These are phyloP conservation scores for Hyphopichia khmerensis DNA, from an alignment of 1,139 yeast genomes.

Conservation along the genomic window DNA sequence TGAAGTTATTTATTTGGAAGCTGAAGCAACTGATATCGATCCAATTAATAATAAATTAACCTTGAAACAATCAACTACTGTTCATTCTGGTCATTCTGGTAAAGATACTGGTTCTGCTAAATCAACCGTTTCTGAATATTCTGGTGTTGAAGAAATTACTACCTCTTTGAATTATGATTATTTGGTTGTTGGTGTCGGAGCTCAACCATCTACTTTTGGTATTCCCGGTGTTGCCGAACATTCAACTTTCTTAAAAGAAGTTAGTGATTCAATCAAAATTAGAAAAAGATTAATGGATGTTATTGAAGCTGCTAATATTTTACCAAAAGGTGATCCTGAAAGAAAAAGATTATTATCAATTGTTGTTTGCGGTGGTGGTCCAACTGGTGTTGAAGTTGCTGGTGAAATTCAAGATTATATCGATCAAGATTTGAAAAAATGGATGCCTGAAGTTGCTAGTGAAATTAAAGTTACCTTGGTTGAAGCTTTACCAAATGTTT, in stretches of 20 bases:
- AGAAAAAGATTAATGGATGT: constrained; percentile 76
- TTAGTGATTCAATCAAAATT: constrained; percentile 76
- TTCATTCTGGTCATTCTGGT: constrained; percentile 53
- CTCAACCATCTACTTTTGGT: constrained; percentile 88
- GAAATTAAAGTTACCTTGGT: constrained; percentile 83
- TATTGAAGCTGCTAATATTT: constrained; percentile 78
- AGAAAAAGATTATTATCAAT: constrained; percentile 78
- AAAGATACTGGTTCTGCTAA: constrained; percentile 54
- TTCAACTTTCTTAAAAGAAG: constrained; percentile 83
- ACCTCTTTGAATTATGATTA: constrained; percentile 67
- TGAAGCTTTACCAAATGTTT: constrained; percentile 89
- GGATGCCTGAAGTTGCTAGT: constrained; percentile 83
- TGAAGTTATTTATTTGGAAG: constrained; percentile 84
- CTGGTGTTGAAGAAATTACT: constrained; percentile 43
- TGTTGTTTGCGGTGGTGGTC: constrained; percentile 94
- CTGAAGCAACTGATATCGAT: constrained; percentile 84
- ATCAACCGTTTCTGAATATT: constrained; percentile 41
- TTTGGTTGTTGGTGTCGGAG: constrained; percentile 88
- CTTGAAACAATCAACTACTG: constrained; percentile 55
- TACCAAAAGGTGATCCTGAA: constrained; percentile 72
- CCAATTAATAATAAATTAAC: constrained; percentile 61
- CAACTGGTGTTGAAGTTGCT: constrained; percentile 96
- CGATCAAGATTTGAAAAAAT: constrained; percentile 82
- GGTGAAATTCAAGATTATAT: constrained; percentile 94
- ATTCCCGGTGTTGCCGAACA: constrained; percentile 90